These are phyloP conservation scores for Porogramme epimiltina DNA, from an alignment of 1,284 basidiomycete species.

Conservation along the genomic window DNA sequence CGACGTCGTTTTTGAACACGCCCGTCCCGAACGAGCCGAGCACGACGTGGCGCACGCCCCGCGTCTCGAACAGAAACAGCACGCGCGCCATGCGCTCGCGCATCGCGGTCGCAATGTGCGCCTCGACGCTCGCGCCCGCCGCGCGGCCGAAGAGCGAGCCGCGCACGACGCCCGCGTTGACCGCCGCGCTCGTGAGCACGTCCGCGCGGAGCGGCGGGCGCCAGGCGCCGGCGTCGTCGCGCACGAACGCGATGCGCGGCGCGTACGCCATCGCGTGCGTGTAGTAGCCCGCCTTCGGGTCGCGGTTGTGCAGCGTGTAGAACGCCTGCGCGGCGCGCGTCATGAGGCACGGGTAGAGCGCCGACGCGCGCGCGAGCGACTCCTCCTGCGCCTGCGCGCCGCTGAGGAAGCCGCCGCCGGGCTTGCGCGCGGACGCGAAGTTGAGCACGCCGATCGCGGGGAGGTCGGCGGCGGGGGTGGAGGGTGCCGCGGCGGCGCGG, in stretches of 20 bases:
- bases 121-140: conserved; percentile 39
- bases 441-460: conserved; percentile 60
- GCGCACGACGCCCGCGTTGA: conserved; percentile 65
- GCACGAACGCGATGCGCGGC: conserved; percentile 55
- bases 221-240: conserved; percentile 58
- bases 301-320: conserved; percentile 55
- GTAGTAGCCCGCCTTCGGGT: conserved; percentile 56
- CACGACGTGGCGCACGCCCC: conserved; percentile 58
- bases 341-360: conserved; percentile 60
- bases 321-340: conserved; percentile 53
- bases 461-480: conserved; percentile 10
- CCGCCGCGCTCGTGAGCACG: conserved; percentile 66
- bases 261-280: conserved; percentile 71
- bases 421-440: conserved; percentile 70
- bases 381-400: conserved; percentile 76
- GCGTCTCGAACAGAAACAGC: conserved; percentile 61
- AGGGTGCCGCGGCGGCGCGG: conserved; percentile 3
- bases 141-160: conserved; percentile 30
- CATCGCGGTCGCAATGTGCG: conserved; percentile 57
- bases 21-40: conserved; percentile 77
- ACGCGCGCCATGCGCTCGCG: conserved; percentile 68
- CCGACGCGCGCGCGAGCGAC: conserved; percentile 69
- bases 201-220: conserved; percentile 56
- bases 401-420: conserved; percentile 66
- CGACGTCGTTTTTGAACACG: conserved; percentile 65